Base-by-base conservation (phyloP, 441 rosid species). In the Adansonia madagascariensis region DNA sequence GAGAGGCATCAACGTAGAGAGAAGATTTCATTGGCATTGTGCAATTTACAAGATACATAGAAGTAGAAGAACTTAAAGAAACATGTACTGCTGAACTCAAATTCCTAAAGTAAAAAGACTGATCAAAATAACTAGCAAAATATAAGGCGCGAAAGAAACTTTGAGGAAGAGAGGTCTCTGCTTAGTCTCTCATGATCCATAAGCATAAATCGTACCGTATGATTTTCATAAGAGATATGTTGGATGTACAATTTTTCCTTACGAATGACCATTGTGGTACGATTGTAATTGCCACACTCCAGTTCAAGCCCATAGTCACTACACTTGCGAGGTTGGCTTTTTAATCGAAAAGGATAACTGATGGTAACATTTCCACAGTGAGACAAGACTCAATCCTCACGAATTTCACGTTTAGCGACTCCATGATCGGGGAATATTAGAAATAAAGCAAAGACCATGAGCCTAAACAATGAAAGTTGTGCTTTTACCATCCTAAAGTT, bases 331-430 rank as follows among this genome's bases (percentile, higher is more conserved):
- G 49, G 49, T 3, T 71, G 60, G 63, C 3, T 5, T 50, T 8
- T 71, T 4, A 53, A n/a, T 52, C 75, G 62, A 3, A 71, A 31
- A n/a, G 75, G 75, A 22, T 15, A 52, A 3, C 3, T 74, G 24
- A 74, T 46, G 10, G 9, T 44, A n/a, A 74, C 2, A 8, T 14
- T 60, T 12, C 77, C 77, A 4, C 77, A 74, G 11, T 17, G 57
- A 74, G 31, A 3, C 43, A 57, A 7, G 15, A 22, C 20, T 2
- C 77, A 74, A 0, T 39, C 47, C 11, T 35, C 9, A 27, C 1
- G 4, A 12, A 4, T 10, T 11, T 4, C 8, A 15, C 0, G 18
- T 24, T 57, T 24, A 20, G 14, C 77, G 22, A 74, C 9, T 24
- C 68, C 44, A 60, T 8, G 2, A 2, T n/a, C n/a, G n/a, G 44